These are phyloP conservation scores for Syncephalastrum contaminatum DNA, from an alignment of 371 early-diverging fungal genomes.

Conservation along the genomic window DNA sequence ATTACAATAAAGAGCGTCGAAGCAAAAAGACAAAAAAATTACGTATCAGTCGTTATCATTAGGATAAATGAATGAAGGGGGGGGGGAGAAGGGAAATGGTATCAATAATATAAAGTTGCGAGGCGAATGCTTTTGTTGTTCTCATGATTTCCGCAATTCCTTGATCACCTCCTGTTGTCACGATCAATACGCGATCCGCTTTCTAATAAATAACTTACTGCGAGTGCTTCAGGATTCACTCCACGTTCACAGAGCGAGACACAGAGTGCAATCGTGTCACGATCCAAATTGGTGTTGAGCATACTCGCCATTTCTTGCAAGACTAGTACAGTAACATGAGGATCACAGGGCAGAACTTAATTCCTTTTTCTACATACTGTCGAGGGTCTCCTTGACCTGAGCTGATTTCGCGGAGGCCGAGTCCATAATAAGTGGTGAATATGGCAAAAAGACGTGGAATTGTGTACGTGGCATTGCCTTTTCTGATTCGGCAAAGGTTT, in stretches of 20 bases:
- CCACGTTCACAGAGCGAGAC: constrained; percentile 72
- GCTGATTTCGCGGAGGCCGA: background rate
- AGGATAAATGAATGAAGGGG: too few species aligned
- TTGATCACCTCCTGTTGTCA: constrained; percentile 56
- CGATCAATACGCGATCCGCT: background rate
- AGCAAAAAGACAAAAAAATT: too few species aligned
- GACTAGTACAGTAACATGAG: constrained; percentile 24
- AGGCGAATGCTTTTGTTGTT: too few species aligned
- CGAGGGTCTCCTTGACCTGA: constrained; percentile 22
- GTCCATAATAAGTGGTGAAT: too few species aligned
- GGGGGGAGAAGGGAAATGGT: too few species aligned
- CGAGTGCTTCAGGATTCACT: constrained; percentile 84
- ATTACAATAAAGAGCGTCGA: too few species aligned
- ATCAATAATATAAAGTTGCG: too few species aligned
- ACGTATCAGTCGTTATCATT: too few species aligned
- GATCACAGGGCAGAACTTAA: background rate
- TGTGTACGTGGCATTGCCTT: too few species aligned
- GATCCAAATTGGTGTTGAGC: constrained; percentile 72
- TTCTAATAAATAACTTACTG: constrained; percentile 40
- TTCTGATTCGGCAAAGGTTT: too few species aligned
- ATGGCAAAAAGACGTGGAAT: too few species aligned
- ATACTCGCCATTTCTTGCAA: constrained; percentile 68
- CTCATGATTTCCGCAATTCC: constrained; percentile 46
- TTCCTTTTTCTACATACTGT: constrained; percentile 14
- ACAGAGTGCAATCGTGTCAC: constrained; percentile 70